Evolutionary conservation across 2,329 filamentous ascomycete species (phyloP).

Genomic region (Pyrenochaeta sp.): DNA sequence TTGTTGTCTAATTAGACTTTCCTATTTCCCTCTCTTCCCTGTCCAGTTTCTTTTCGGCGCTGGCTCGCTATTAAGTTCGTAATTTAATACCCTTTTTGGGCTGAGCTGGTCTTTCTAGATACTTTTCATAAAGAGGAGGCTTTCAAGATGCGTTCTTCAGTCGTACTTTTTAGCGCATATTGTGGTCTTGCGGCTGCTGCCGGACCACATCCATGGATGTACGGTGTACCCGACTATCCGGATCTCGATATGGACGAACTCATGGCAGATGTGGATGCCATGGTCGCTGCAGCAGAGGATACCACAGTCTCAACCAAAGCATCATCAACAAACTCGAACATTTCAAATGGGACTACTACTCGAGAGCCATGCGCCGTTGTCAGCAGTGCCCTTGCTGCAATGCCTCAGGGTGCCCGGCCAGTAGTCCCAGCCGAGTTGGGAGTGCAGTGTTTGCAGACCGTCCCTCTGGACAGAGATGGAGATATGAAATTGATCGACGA

Average conservation of each 20-base stretch:
- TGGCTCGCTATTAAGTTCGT: conserved; percentile 26
- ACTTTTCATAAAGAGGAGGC: neutral
- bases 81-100: conserved; percentile 9
- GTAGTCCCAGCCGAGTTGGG: conserved; percentile 45
- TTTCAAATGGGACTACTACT: conserved; percentile 20
- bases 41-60: conserved; percentile 15
- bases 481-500: conserved; percentile 44
- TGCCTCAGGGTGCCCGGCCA: conserved; percentile 35
- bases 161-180: conserved; percentile 27
- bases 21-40: conserved; percentile 2
- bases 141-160: conserved; percentile 26
- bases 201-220: conserved; percentile 42
- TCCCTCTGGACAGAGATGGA: conserved; percentile 45
- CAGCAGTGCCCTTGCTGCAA: conserved; percentile 32
- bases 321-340: conserved; percentile 18
- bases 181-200: conserved; percentile 28
- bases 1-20: neutral
- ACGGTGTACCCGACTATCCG: conserved; percentile 39
- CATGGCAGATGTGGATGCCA: conserved; percentile 29
- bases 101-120: neutral
- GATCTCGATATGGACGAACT: conserved; percentile 37
- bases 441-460: conserved; percentile 44
- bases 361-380: conserved; percentile 44
- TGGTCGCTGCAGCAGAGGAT: conserved; percentile 24
- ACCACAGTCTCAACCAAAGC: conserved; percentile 19